Evolutionary conservation across 495 filamentous ascomycete species (phyloP).

Genomic region (Penicillium manginii): DNA sequence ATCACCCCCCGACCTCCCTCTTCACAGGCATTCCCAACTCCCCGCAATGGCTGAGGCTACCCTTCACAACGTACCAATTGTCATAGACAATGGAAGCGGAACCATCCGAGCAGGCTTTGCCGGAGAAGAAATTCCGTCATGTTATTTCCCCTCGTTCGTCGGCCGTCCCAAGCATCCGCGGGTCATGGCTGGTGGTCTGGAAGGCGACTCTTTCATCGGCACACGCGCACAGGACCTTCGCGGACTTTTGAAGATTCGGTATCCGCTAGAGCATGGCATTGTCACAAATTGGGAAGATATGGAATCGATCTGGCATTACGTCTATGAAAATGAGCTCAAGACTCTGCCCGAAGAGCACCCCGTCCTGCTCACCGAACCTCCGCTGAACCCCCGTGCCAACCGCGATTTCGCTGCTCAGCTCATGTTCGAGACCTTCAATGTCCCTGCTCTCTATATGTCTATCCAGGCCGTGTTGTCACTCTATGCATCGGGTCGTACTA

Average conservation of each 20-base stretch:
- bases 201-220: constrained; percentile 97
- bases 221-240: constrained; percentile 89
- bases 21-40: constrained; percentile 25
- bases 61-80: constrained; percentile 95
- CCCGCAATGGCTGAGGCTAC: constrained; percentile 74
- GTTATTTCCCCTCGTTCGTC: constrained; percentile 97
- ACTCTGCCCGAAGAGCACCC: constrained; percentile 98
- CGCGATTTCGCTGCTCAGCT: constrained; percentile 97
- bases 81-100: constrained; percentile 98
- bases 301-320: constrained; percentile 97
- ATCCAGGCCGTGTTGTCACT: constrained; percentile 97
- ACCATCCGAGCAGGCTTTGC: constrained; percentile 98
- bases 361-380: constrained; percentile 94
- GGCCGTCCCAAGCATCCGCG: constrained; percentile 96
- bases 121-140: constrained; percentile 92
- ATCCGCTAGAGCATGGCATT: constrained; percentile 96
- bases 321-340: constrained; percentile 83
- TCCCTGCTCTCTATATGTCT: constrained; percentile 92
- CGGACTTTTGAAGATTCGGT: constrained; percentile 91
- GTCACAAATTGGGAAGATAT: constrained; percentile 99
- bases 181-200: constrained; percentile 91
- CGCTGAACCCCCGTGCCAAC: constrained; percentile 93
- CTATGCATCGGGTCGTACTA: constrained; percentile 95
- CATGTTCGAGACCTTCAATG: constrained; percentile 98
- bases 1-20: constrained; percentile 23